These are phyloP conservation scores for Scutellospora calospora DNA, from an alignment of 371 early-diverging fungal genomes.

Conservation along the genomic window DNA sequence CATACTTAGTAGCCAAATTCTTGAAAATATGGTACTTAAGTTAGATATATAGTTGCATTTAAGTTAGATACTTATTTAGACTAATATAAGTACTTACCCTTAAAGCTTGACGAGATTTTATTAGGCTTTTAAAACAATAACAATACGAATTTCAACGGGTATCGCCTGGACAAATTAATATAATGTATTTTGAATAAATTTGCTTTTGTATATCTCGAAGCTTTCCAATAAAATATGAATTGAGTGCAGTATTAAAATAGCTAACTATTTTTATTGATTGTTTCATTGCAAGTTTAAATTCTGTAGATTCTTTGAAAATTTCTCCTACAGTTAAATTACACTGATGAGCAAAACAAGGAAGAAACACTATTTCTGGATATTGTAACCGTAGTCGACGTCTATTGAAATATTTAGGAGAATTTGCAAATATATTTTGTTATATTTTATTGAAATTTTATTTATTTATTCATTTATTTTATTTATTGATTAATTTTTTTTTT, in stretches of 20 bases:
- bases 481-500: background rate
- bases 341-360: slow-evolving; percentile 38
- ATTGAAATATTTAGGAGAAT: background rate
- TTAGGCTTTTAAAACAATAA: slow-evolving; percentile 19
- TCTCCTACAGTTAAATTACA: background rate
- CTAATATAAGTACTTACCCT: slow-evolving; percentile 2
- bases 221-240: slow-evolving; percentile 2
- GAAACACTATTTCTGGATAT: slow-evolving; percentile 25
- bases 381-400: background rate
- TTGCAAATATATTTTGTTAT: background rate
- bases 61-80: background rate
- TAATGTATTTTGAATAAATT: background rate
- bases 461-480: background rate
- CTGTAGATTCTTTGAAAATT: slow-evolving; percentile 29
- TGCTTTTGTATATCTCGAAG: background rate
- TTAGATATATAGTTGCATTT: too few relatives aligned
- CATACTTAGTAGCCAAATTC: background rate
- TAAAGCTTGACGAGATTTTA: slow-evolving; percentile 11
- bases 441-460: background rate
- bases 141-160: slow-evolving; percentile 20
- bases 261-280: slow-evolving; percentile 23
- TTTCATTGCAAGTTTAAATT: background rate
- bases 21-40: background rate
- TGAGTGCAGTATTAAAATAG: background rate
- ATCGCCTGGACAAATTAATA: slow-evolving; percentile 13